Evolutionary conservation across 208 protist species (phyloP), one percentile per base, ranked within the genome.

Genomic region (Crithidia acanthocephali): DNA sequence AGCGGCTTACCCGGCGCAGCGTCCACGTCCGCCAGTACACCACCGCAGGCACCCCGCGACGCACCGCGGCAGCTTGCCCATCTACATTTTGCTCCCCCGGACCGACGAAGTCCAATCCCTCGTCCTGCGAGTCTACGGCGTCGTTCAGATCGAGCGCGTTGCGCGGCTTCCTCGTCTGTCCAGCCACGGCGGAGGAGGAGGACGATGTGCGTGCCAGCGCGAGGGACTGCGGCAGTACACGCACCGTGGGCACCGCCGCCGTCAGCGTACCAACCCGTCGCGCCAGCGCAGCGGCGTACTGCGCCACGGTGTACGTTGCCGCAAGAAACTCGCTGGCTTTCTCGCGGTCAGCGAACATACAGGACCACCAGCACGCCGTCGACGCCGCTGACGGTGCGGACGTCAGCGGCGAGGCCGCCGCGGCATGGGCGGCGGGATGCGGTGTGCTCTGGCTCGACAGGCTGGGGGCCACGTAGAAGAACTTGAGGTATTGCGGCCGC

Each of bases 321-420:
- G 83, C 80, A 30, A 86, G 73, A 64, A 91, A 91, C 51, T 74
- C 72, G 23, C 64, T 57, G 15, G 66, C 72, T 27, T 72, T 68
- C 9, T 59, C 59, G 11, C 73, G 74, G 27, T 75, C 59, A 15
- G 57, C 59, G 40, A 84, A 84, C 72, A 84, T 80, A 23, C 66
- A 71, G 18, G 68, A 64, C 78, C 68, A 83, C 56, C 61, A 79
- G 27, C 61, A 69, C 4, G 30, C 65, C 27, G 42, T 20, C 15
- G 55, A 35, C 10, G 42, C 40, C 4, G 50, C 7, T 16, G n/a
- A 50, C 15, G 45, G 50, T 15, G 50, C 15, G 6, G 50, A 32
- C 25, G 50, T 23, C 13, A 13, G 13, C 37, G 9, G 52, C 52
- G 15, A 58, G 7, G 27, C 6, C 6, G 13, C 6, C 37, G 37